A percentile compares a stretch with the other conserved stretches of the same genome.
Evolutionary conservation across 2,329 filamentous ascomycete genomes (phyloP).

Genomic region (Xylaria sp.): DNA sequence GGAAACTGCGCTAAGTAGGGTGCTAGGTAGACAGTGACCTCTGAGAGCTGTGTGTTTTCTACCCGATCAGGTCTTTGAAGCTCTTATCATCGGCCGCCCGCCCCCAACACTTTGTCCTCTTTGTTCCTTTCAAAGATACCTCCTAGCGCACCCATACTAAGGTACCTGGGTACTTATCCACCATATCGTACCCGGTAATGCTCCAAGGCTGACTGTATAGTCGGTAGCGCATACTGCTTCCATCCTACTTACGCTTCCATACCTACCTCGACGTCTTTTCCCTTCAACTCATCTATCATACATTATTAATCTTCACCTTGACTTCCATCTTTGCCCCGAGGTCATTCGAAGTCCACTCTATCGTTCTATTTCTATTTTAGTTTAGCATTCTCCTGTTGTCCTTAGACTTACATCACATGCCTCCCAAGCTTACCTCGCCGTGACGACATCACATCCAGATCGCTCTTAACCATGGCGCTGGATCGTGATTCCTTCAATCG

Average conservation of each 20-base stretch:
- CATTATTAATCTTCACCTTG: background rate
- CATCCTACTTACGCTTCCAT: background rate
- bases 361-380: background rate
- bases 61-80: background rate
- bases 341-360: background rate
- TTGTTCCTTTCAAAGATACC: background rate
- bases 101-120: background rate
- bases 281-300: background rate
- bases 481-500: conserved; percentile 66
- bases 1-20: background rate
- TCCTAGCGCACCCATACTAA: background rate
- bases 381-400: background rate
- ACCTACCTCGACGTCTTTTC: background rate
- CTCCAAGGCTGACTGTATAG: conserved; percentile 20
- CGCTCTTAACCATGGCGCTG: conserved; percentile 45
- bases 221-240: conserved; percentile 3
- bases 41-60: background rate
- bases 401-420: conserved; percentile 41
- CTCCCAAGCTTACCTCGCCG: conserved; percentile 38
- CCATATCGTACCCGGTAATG: conserved; percentile 2
- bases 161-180: background rate
- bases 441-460: conserved; percentile 44
- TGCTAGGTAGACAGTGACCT: background rate
- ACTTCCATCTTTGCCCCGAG: background rate
- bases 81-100: background rate